Conservation (phyloP, 2,329 filamentous ascomycete genomes). For the Aspergillus eucalypticola region DNA sequence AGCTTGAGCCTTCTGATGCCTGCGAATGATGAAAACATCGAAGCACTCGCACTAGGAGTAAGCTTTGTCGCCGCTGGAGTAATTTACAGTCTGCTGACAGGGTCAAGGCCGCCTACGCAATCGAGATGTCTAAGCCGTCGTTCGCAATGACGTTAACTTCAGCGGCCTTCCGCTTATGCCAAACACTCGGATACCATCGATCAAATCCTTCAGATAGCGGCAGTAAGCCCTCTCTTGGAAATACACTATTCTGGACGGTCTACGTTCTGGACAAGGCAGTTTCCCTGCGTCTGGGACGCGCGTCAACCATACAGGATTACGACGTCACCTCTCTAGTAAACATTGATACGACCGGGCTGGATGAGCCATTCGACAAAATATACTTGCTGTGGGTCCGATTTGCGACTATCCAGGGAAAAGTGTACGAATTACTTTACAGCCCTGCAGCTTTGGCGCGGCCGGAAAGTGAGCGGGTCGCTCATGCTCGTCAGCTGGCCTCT, state of each 20-base stretch:
- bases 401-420: constrained; percentile 58
- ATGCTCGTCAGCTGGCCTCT: constrained; percentile 31
- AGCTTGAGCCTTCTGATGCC: constrained; percentile 60
- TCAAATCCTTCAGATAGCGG: constrained; percentile 30
- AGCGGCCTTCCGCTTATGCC: constrained; percentile 61
- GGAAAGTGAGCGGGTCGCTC: constrained; percentile 27
- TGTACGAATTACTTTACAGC: constrained; percentile 61
- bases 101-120: constrained; percentile 58
- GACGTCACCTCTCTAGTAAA: constrained; percentile 55
- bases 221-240: constrained; percentile 30
- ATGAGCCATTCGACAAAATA: constrained; percentile 47
- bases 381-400: constrained; percentile 58
- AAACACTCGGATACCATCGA: constrained; percentile 62
- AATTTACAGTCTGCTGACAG: constrained; percentile 5
- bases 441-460: constrained; percentile 31
- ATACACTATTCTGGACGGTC: constrained; percentile 57
- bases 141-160: constrained; percentile 65
- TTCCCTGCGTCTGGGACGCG: constrained; percentile 60
- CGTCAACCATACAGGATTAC: constrained; percentile 60
- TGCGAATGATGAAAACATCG: constrained; percentile 57
- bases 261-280: constrained; percentile 63
- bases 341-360: constrained; percentile 13
- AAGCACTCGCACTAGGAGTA: constrained; percentile 62
- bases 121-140: constrained; percentile 63
- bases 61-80: constrained; percentile 22